Conservation (phyloP, 129 eudicot genomes). For the Tagetes patula region DNA sequence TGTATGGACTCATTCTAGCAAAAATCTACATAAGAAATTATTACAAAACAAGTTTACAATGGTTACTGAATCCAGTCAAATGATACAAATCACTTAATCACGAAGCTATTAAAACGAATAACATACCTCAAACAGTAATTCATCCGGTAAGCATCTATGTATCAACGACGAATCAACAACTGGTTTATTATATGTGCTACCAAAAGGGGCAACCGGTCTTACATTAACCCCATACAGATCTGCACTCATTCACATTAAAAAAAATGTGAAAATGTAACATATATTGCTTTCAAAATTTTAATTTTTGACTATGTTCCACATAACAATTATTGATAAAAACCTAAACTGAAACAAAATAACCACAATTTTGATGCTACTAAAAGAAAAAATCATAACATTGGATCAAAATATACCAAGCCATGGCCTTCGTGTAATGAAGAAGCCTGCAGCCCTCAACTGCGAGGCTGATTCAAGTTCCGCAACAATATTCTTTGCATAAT, state of each 20-base stretch:
- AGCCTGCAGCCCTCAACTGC: conserved; percentile 71
- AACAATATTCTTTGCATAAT: conserved; percentile 51
- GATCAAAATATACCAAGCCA: conserved; percentile 72
- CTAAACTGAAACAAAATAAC: neutral
- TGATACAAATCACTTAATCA: neutral
- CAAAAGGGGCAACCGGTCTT: conserved; percentile 85
- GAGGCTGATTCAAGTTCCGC: conserved; percentile 86
- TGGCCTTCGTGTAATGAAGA: conserved; percentile 79
- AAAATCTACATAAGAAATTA: conserved; percentile 54
- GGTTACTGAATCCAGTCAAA: neutral
- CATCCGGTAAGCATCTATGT: conserved; percentile 84
- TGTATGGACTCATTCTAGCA: conserved; percentile 79
- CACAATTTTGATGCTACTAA: neutral
- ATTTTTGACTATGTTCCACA: neutral
- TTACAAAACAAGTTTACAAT: neutral
- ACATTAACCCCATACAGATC: conserved; percentile 89
- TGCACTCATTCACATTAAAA: conserved; percentile 33
- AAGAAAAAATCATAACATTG: neutral
- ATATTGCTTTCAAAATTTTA: neutral
- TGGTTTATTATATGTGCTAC: conserved; percentile 59
- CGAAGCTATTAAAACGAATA: neutral
- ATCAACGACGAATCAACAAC: conserved; percentile 64
- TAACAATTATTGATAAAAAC: neutral
- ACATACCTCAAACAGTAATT: conserved; percentile 83
- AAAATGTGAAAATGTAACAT: neutral